Evolutionary conservation across 176 grass and related monocot species (phyloP).

Genomic region (Aegilops speltoides): DNA sequence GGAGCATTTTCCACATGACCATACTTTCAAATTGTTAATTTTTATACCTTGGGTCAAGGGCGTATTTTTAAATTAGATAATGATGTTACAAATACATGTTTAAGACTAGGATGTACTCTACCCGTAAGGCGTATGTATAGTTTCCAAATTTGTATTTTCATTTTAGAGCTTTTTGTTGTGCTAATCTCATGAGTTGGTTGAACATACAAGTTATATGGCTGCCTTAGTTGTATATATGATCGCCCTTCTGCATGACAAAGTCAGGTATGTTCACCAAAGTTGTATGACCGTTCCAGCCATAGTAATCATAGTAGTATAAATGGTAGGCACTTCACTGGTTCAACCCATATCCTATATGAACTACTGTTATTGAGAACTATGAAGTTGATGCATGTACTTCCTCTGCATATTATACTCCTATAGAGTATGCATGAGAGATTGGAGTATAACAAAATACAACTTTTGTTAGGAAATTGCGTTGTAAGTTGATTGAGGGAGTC

Average conservation of each 20-base stretch:
- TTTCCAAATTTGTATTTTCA: not conserved
- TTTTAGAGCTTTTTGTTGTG: not conserved
- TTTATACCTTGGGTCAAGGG: too few relatives aligned
- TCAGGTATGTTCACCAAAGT: not conserved
- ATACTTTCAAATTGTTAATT: too few relatives aligned
- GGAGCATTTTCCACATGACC: too few relatives aligned
- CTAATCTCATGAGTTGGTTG: not conserved
- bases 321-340: not conserved
- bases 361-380: not conserved
- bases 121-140: not conserved
- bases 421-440: too few relatives aligned
- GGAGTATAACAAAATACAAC: not conserved
- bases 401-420: too few relatives aligned
- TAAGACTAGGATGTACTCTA: not conserved
- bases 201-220: not conserved
- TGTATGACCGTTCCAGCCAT: not conserved
- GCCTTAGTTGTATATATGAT: not conserved
- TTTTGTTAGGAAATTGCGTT: not conserved
- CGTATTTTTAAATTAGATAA: not conserved
- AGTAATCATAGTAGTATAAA: not conserved
- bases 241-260: not conserved
- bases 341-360: not conserved
- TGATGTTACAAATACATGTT: not conserved
- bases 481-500: too few relatives aligned
- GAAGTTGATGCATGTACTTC: too few relatives aligned